Evolutionary conservation across 345 rosid species (phyloP), one percentile per base, ranked within the genome.

Genomic region (Populus alba): DNA sequence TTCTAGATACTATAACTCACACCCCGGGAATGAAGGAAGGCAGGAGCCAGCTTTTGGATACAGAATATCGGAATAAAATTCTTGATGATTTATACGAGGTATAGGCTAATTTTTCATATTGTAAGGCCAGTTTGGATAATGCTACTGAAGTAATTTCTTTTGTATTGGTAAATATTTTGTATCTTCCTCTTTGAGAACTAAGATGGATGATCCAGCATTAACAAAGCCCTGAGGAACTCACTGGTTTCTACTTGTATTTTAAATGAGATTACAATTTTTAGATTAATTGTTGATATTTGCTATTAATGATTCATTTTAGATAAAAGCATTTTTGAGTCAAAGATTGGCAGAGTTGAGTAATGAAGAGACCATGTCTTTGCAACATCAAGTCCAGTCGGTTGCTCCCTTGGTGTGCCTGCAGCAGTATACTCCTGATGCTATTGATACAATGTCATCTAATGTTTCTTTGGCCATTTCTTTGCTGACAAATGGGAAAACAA

Each of bases 81-180:
- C 97, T 96, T 39, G 98, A 96, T 81, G 99, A 96, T 87, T 85
- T 92, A 66, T 87, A 91, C 71, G 97, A 96, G 98, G 99, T 96
- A 86, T n/a, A 53, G 70, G n/a, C 39, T 71, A 16, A 2, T 39
- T 72, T 43, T 17, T 37, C 23, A 49, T 29, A 70, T 71, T 35
- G 45, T 37, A 74, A 25, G 49, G 41, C 59, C 49, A 70, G 41
- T 20, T 66, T 35, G 33, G 51, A 33, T 80, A 31, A 20, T 74
- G 9, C 25, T 77, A 65, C 35, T 81, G 69, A 25, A 17, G 75
- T 11, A 49, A 57, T 10, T 62, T 69, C 25, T 29, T 62, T 59
- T 62, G 3, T 61, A 41, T 59, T 73, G n/a, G 15, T 49, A 9
- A 10, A 53, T 45, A 20, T n/a, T 61, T 45, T 17, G 20, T 31